Percentiles rank a stretch among this genome's conserved stretches.
Conservation (phyloP, 2,329 filamentous ascomycete genomes). For the Diaporthe eres region DNA sequence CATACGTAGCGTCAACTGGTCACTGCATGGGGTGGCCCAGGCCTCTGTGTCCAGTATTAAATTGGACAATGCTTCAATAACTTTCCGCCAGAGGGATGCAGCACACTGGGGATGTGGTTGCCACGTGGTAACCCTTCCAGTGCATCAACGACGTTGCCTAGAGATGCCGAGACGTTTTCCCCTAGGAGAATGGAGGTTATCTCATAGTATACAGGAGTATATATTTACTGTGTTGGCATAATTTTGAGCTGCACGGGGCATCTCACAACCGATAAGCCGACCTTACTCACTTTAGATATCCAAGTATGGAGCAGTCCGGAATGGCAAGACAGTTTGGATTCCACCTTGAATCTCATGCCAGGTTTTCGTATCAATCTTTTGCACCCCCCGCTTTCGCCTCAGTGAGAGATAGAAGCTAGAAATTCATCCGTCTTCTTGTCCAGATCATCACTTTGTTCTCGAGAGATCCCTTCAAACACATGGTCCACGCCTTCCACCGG, state of each 20-base stretch:
- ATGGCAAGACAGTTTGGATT: background rate
- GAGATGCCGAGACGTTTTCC: too few relatives aligned
- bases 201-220: too few relatives aligned
- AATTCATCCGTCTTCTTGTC: constrained; percentile 39
- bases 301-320: background rate
- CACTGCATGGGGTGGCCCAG: background rate
- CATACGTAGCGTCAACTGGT: constrained; percentile 1
- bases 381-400: background rate
- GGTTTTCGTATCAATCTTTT: background rate
- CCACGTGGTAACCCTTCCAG: background rate
- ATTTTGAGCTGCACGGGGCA: background rate
- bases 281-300: background rate
- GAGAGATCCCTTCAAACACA: constrained; percentile 33
- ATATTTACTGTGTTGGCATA: background rate
- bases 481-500: constrained; percentile 35
- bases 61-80: background rate
- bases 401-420: constrained; percentile 22
- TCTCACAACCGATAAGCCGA: background rate
- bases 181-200: too few relatives aligned
- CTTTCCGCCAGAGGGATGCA: background rate
- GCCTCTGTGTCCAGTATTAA: background rate
- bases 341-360: background rate
- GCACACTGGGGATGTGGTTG: too few relatives aligned
- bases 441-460: constrained; percentile 36
- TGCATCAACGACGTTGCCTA: too few relatives aligned